phyloP scores from a whole-genome alignment of 768 basidiomycete species.

The Russula earlei region DNA sequence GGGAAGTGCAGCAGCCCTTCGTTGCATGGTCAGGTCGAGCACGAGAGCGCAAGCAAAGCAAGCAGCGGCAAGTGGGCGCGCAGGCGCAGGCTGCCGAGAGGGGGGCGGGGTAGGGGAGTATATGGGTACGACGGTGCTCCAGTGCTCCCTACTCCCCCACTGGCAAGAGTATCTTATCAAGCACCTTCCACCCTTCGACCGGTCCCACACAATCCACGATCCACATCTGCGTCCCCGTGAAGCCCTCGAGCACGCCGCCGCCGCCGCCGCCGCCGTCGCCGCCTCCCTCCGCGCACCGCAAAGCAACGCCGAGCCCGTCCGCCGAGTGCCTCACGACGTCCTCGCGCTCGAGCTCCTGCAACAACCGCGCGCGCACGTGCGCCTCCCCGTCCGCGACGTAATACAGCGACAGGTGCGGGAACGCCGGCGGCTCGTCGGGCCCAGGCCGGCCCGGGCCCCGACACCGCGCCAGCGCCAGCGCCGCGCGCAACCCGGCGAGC shows the following conservation, averaged over 20 bases:
- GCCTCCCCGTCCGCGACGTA: slow-evolving; percentile 65
- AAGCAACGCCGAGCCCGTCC: slow-evolving; percentile 22
- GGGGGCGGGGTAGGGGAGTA: too few species aligned
- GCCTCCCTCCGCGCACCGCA: slow-evolving; percentile 27
- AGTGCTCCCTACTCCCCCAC: not conserved
- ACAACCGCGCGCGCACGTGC: slow-evolving; percentile 42
- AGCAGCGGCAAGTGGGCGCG: too few species aligned
- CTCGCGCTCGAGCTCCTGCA: slow-evolving; percentile 32
- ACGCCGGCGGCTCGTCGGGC: slow-evolving; percentile 39
- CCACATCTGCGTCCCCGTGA: slow-evolving; percentile 47
- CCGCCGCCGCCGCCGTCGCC: not conserved
- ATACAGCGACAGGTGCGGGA: slow-evolving; percentile 65
- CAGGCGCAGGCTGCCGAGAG: too few species aligned
- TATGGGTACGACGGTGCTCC: not conserved
- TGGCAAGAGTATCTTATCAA: slow-evolving; percentile 31
- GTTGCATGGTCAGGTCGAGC: too few species aligned
- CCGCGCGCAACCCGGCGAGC: slow-evolving; percentile 40
- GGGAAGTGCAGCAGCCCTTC: too few species aligned
- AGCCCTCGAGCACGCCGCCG: slow-evolving; percentile 26
- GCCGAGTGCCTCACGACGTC: slow-evolving; percentile 27
- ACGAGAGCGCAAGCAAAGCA: too few species aligned
- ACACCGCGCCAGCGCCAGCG: slow-evolving; percentile 32
- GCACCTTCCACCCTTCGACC: slow-evolving; percentile 47
- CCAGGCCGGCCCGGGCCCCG: slow-evolving; percentile 25
- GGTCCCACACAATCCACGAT: slow-evolving; percentile 49